Evolutionary conservation across 306 rosid genomes (phyloP), one percentile per base, ranked within the genome.

Genomic region (Castanea sativa): DNA sequence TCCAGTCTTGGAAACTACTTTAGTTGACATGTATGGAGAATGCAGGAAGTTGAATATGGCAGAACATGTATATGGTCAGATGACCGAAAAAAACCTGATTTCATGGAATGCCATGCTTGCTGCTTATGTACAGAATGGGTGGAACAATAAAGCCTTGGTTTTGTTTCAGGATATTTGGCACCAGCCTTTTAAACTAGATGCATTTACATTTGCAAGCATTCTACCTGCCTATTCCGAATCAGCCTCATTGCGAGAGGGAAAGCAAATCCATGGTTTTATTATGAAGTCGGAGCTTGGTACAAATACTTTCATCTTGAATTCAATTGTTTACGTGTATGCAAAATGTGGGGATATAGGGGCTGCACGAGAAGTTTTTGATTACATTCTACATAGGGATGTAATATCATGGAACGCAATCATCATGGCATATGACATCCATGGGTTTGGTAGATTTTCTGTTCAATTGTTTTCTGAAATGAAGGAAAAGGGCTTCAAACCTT

Each of bases 401-500:
- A 76, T 87, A 76, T 78, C 94, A 12, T 86, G 92, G 89, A 90
- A 90, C 80, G 78, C 87, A 5, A 77, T 86, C 49, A 81, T 90
- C 12, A 90, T 88, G 88, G 91, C 91, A 56, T 84, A 86, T 74
- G 94, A 88, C 21, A 86, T 90, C 52, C 94, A 88, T 70, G 90
- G 89, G 6, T 79, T 84, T 65, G 94, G 91, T 60, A 79, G 78
- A 61, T 51, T 38, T 33, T 86, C 90, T 5, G 68, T 85, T 52
- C 78, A 81, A 45, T 79, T 90, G 70, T 86, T 84, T 82, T 63
- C 70, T 9, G 73, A 79, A 80, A 86, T 84, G 92, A 85, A 52
- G 69, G 86, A 45, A 57, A 30, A 53, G 10, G 88, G 85, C 41
- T 23, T 90, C 59, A 69, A 75, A 55, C 90, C 94, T 10, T 83